Evolutionary conservation across 2,329 filamentous ascomycete species (phyloP).

Genomic region (Fusarium sp.): DNA sequence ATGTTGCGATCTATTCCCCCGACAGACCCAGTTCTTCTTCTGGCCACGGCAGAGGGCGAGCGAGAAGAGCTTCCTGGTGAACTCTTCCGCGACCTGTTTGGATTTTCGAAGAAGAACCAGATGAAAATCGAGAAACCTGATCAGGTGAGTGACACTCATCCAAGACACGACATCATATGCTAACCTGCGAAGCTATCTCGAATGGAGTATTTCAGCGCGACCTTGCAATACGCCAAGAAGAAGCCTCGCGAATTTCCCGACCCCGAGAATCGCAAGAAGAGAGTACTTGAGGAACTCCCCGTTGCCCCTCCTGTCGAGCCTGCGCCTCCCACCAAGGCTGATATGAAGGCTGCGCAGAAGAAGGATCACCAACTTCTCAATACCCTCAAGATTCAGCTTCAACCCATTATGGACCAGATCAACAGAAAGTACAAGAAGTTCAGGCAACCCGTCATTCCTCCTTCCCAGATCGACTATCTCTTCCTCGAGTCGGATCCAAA

Average conservation of each 20-base stretch:
- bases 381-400: constrained; percentile 85
- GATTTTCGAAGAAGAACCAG: constrained; percentile 82
- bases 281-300: constrained; percentile 80
- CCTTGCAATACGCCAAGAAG: constrained; percentile 81
- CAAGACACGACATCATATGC: neutral
- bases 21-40: constrained; percentile 86
- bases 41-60: constrained; percentile 83
- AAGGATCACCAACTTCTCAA: constrained; percentile 87
- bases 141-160: constrained; percentile 59
- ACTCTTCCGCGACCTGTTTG: constrained; percentile 83
- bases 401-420: constrained; percentile 97
- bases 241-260: constrained; percentile 89
- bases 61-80: constrained; percentile 68
- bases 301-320: constrained; percentile 79
- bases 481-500: constrained; percentile 85
- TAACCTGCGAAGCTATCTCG: constrained; percentile 63
- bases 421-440: constrained; percentile 91
- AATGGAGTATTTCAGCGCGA: constrained; percentile 80
- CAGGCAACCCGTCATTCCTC: constrained; percentile 80
- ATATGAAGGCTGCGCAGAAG: constrained; percentile 82
- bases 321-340: constrained; percentile 76
- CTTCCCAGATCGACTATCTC: constrained; percentile 79
- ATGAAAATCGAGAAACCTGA: constrained; percentile 76
- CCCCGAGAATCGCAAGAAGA: constrained; percentile 84
- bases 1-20: constrained; percentile 86